phyloP scores from a whole-genome alignment of 305 asterid genomes.

The Fraxinus paxiana region DNA sequence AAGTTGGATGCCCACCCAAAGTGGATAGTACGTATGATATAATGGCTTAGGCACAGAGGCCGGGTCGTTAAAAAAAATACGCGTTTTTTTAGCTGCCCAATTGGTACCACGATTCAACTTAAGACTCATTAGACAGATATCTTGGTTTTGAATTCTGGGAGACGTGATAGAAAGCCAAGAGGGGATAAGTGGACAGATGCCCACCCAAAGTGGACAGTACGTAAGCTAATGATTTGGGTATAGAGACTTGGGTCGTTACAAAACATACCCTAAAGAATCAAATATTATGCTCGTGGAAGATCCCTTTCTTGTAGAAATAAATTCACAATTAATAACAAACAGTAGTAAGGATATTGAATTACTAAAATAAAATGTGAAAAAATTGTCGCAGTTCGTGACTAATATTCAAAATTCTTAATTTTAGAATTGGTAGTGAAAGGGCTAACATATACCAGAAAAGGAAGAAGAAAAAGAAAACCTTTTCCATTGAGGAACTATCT shows the following conservation, averaged over 20 bases:
- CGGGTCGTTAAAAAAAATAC: neutral
- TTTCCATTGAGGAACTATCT: slow-evolving; percentile 89
- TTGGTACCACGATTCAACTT: too few relatives aligned
- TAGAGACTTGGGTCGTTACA: neutral
- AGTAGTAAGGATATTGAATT: neutral
- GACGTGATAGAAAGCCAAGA: neutral
- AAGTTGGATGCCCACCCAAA: too few relatives aligned
- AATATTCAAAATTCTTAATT: neutral
- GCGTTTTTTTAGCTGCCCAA: neutral
- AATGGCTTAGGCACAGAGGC: neutral
- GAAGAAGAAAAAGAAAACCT: slow-evolving; percentile 44
- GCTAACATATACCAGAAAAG: neutral
- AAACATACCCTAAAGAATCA: neutral
- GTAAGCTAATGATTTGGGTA: neutral
- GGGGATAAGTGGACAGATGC: neutral
- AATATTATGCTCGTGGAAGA: neutral
- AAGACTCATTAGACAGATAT: too few relatives aligned
- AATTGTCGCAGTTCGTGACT: neutral
- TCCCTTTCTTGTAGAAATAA: neutral
- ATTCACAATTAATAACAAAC: neutral
- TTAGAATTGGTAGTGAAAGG: neutral
- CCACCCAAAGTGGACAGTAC: neutral
- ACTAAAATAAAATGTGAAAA: neutral
- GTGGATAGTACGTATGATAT: neutral
- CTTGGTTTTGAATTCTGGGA: neutral